phyloP scores from a whole-genome alignment of 2,329 filamentous ascomycete species.

The Stagonosporopsis rhizophila region DNA sequence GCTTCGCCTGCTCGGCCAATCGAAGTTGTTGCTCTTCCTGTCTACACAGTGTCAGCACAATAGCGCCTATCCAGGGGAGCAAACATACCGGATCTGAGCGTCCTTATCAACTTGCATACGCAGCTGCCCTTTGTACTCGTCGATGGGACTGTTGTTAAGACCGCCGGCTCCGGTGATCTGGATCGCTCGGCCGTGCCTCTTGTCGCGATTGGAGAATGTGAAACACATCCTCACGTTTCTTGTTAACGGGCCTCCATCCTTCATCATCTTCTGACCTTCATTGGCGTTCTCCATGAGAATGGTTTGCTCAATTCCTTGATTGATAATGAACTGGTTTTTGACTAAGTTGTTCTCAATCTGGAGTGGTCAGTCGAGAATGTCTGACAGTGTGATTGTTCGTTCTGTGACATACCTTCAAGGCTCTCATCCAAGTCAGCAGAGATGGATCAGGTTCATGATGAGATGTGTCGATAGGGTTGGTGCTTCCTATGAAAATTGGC shows the following conservation, averaged over 20 bases:
- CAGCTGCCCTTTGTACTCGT: conserved; percentile 60
- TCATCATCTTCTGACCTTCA: conserved; percentile 74
- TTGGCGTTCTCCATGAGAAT: conserved; percentile 74
- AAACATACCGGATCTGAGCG: conserved; percentile 64
- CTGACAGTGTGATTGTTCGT: no score
- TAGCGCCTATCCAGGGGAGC: neutral
- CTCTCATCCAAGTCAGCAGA: conserved; percentile 79
- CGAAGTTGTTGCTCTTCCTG: conserved; percentile 57
- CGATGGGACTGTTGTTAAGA: conserved; percentile 60
- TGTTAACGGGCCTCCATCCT: conserved; percentile 57
- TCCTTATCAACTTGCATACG: conserved; percentile 84
- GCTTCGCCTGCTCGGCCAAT: conserved; percentile 57
- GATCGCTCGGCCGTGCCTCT: conserved; percentile 66
- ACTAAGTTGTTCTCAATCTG: conserved; percentile 65
- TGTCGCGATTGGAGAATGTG: conserved; percentile 66
- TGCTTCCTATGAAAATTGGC: conserved; percentile 70
- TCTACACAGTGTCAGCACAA: conserved; percentile 23
- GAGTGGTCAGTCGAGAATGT: conserved; percentile 19
- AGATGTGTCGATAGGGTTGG: conserved; percentile 62
- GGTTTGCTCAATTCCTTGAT: conserved; percentile 80
- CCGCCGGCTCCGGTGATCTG: conserved; percentile 51
- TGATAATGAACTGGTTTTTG: conserved; percentile 83
- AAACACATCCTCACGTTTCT: conserved; percentile 78
- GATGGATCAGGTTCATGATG: conserved; percentile 75
- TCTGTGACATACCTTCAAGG: conserved; percentile 64